Percentiles rank a stretch among this genome's conserved stretches.
Conservation (phyloP, 352 stramenopile species). For the Aphanomyces euteiches region DNA sequence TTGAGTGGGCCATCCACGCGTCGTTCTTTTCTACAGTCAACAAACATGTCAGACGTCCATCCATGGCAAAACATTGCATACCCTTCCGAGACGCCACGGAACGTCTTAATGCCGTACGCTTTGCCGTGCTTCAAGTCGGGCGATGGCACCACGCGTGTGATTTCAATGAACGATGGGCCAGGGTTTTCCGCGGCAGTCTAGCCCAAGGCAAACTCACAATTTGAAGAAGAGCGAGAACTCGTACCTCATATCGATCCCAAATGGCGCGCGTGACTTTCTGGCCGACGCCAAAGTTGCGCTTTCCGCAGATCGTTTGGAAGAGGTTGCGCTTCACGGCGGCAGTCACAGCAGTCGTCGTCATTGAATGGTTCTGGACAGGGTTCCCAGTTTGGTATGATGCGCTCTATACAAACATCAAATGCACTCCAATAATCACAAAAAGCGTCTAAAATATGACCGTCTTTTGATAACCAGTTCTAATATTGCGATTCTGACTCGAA, state of each 20-base stretch:
- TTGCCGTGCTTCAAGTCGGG: slow-evolving; percentile 83
- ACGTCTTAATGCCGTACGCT: slow-evolving; percentile 74
- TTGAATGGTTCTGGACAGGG: background rate
- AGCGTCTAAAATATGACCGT: too few relatives aligned
- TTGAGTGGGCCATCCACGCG: slow-evolving; percentile 28
- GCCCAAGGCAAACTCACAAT: background rate
- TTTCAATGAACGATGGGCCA: slow-evolving; percentile 75
- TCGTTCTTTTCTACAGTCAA: slow-evolving; percentile 19
- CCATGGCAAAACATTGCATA: background rate
- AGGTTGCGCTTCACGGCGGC: slow-evolving; percentile 40
- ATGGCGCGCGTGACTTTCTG: slow-evolving; percentile 65
- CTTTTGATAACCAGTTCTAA: too few relatives aligned
- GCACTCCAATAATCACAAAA: too few relatives aligned
- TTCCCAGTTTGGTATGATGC: too few relatives aligned
- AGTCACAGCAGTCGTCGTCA: background rate
- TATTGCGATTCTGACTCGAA: too few relatives aligned
- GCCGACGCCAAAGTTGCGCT: slow-evolving; percentile 66
- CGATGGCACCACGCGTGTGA: slow-evolving; percentile 70
- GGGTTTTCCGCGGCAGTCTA: background rate
- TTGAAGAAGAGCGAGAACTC: background rate
- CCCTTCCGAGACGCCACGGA: slow-evolving; percentile 49
- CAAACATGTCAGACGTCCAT: background rate
- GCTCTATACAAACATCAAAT: too few relatives aligned
- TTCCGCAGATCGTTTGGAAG: slow-evolving; percentile 69
- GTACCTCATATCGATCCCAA: slow-evolving; percentile 58